Conservation (phyloP, 352 stramenopile genomes). For the Globisporangium echinulatum region DNA sequence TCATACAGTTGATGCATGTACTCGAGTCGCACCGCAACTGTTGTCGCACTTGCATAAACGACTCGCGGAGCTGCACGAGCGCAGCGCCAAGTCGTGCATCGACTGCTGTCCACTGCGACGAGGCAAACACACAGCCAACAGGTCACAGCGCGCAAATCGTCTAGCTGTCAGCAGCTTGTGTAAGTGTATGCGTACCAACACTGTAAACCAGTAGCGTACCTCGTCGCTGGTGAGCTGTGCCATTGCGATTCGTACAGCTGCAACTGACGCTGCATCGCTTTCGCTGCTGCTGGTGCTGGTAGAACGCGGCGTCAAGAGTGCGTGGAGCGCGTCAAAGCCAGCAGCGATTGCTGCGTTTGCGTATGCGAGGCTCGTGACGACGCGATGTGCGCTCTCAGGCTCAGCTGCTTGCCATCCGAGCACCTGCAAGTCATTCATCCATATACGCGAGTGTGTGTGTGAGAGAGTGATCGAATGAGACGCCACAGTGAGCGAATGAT, state of each 20-base stretch:
- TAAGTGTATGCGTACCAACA: not conserved
- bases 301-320: conserved; percentile 4
- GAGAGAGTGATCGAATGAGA: too few species aligned
- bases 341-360: conserved; percentile 31
- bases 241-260: conserved; percentile 2
- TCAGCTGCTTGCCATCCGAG: conserved; percentile 29
- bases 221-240: conserved; percentile 13
- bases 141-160: not conserved
- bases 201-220: conserved; percentile 11
- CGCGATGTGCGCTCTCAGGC: conserved; percentile 18
- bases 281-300: too few species aligned
- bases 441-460: too few species aligned
- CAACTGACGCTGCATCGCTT: not conserved
- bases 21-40: conserved; percentile 60
- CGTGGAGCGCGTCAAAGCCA: conserved; percentile 12
- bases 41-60: conserved; percentile 71
- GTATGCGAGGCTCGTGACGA: conserved; percentile 28
- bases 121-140: not conserved
- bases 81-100: conserved; percentile 27
- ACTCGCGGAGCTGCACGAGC: conserved; percentile 53
- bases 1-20: not conserved
- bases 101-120: conserved; percentile 35
- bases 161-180: not conserved
- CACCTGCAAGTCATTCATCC: conserved; percentile 10
- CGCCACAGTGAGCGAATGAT: too few species aligned